phyloP scores from a whole-genome alignment of 2,329 filamentous ascomycete species.

The Aspergillus pseudoterreus region DNA sequence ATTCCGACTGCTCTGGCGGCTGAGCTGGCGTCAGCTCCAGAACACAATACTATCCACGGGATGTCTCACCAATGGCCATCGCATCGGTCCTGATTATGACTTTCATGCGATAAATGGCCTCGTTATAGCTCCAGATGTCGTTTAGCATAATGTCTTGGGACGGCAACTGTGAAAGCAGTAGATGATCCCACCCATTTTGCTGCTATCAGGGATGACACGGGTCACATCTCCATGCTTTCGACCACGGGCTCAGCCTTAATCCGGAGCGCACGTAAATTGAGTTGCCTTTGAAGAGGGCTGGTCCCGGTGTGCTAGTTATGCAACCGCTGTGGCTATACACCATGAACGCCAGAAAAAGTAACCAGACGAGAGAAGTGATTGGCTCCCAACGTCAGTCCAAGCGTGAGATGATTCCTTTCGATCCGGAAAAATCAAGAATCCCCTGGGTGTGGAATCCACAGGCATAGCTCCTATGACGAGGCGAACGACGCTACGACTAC shows the following conservation, averaged over 20 bases:
- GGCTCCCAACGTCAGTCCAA: not conserved
- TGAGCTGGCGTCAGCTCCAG: constrained; percentile 13
- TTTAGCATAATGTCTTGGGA: not conserved
- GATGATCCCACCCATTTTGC: too few relatives aligned
- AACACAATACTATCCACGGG: not conserved
- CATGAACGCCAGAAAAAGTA: not conserved
- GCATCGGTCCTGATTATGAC: not conserved
- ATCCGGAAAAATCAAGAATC: not conserved
- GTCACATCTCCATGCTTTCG: not conserved
- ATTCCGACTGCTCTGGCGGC: constrained; percentile 13
- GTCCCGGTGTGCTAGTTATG: not conserved
- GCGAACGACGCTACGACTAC: too few relatives aligned
- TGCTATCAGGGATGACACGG: not conserved
- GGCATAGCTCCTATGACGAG: too few relatives aligned
- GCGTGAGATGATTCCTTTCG: not conserved
- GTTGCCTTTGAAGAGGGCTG: constrained; percentile 10
- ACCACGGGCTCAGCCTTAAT: not conserved
- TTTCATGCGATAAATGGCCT: too few relatives aligned
- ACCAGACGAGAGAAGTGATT: not conserved
- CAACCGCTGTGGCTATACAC: not conserved
- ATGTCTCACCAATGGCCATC: not conserved
- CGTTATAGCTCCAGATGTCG: too few relatives aligned
- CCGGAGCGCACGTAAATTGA: not conserved
- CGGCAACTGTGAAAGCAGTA: too few relatives aligned
- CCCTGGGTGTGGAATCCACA: too few relatives aligned